Percentiles rank a stretch among this genome's conserved stretches.
phyloP scores from a whole-genome alignment of 345 rosid genomes.

The Populus alba region DNA sequence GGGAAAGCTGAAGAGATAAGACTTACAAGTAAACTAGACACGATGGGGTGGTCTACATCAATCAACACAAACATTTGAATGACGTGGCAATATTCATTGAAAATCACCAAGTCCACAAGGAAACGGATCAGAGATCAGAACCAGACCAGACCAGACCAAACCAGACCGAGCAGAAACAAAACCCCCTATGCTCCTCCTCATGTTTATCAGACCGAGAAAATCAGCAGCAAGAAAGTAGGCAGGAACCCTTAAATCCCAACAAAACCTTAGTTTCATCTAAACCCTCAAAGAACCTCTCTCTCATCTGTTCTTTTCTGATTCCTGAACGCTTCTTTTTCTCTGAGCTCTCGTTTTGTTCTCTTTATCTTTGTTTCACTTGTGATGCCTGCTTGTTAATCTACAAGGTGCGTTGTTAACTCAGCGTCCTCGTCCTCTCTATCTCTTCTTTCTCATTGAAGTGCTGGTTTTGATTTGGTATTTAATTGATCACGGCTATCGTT shows the following conservation, averaged over 20 bases:
- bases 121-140: no score
- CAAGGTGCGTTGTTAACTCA: constrained; percentile 8
- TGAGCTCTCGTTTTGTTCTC: background rate
- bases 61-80: no score
- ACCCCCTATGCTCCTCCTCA: background rate
- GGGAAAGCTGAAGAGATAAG: no score
- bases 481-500: background rate
- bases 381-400: background rate
- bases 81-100: no score
- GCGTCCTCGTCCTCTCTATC: background rate
- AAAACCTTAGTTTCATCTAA: background rate
- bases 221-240: background rate
- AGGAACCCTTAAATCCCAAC: background rate
- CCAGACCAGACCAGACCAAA: no score
- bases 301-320: no score
- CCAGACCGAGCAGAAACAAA: no score
- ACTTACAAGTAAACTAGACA: no score
- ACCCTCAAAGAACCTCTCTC: background rate
- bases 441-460: background rate
- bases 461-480: constrained; percentile 2
- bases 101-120: no score
- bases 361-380: background rate
- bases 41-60: no score
- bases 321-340: background rate
- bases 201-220: background rate